phyloP scores from a whole-genome alignment of 2,329 filamentous ascomycete genomes.

The Pseudogymnoascus verrucosus region DNA sequence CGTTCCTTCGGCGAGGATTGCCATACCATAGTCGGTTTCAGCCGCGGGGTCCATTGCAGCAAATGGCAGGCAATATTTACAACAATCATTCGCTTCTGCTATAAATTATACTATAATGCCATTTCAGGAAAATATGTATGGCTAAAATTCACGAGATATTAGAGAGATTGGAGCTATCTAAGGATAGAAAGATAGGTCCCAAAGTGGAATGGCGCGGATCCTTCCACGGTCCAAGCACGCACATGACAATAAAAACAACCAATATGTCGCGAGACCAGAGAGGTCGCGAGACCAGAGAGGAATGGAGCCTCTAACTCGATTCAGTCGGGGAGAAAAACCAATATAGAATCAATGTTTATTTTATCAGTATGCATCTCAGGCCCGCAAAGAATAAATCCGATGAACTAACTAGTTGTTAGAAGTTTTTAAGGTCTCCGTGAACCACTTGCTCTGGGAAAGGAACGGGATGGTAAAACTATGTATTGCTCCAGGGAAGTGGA shows the following conservation, averaged over 20 bases:
- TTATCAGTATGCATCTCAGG: background rate
- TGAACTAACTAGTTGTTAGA: no score
- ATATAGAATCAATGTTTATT: background rate
- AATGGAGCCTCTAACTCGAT: no score
- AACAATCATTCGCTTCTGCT: background rate
- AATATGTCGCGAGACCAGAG: background rate
- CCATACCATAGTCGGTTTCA: background rate
- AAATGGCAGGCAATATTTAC: background rate
- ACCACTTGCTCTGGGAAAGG: background rate
- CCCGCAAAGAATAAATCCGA: no score
- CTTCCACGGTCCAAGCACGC: background rate
- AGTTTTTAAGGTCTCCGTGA: background rate
- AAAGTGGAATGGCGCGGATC: slow-evolving; percentile 11
- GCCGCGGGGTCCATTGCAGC: background rate
- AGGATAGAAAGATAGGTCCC: slow-evolving; percentile 13
- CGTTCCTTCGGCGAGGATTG: background rate
- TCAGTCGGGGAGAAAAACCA: no score
- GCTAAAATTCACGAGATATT: background rate
- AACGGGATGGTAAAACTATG: background rate
- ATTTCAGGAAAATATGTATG: no score
- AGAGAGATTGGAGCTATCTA: slow-evolving; percentile 4
- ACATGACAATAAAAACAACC: background rate
- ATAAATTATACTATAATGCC: background rate
- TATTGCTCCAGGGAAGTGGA: background rate
- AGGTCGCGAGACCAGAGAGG: background rate